A percentile compares a stretch with the other conserved stretches of the same genome.
These are phyloP conservation scores for Aspergillus alliaceus DNA, from an alignment of 2,329 filamentous ascomycete genomes.

Conservation along the genomic window DNA sequence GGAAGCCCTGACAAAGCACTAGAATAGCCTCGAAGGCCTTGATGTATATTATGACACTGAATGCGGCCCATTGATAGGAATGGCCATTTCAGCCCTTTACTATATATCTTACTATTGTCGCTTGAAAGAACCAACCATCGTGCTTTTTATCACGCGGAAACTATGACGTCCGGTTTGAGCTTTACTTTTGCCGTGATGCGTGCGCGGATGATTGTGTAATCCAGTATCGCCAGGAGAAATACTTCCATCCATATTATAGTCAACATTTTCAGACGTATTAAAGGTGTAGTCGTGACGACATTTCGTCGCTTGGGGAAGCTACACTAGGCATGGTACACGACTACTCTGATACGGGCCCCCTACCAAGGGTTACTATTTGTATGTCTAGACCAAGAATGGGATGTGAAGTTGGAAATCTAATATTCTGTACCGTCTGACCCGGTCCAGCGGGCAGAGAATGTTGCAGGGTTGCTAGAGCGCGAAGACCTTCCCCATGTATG, in stretches of 20 bases:
- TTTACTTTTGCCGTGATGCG: conserved; percentile 6
- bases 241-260: not conserved
- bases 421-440: not conserved
- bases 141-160: not conserved
- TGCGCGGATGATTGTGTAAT: not conserved
- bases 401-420: not conserved
- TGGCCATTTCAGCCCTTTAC: not conserved
- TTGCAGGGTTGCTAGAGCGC: not conserved
- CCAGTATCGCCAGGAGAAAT: conserved; percentile 3
- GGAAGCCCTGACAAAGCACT: not conserved
- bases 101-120: no score
- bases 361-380: not conserved
- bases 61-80: not conserved
- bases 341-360: not conserved
- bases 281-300: not conserved
- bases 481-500: not conserved
- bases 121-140: not conserved
- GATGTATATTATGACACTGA: not conserved
- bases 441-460: not conserved
- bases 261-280: not conserved
- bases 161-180: conserved; percentile 7
- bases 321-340: not conserved
- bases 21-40: not conserved
- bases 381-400: not conserved
- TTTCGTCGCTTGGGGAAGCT: not conserved